Evolutionary conservation across 2,329 filamentous ascomycete genomes (phyloP).

Genomic region (Colletotrichum destructivum): DNA sequence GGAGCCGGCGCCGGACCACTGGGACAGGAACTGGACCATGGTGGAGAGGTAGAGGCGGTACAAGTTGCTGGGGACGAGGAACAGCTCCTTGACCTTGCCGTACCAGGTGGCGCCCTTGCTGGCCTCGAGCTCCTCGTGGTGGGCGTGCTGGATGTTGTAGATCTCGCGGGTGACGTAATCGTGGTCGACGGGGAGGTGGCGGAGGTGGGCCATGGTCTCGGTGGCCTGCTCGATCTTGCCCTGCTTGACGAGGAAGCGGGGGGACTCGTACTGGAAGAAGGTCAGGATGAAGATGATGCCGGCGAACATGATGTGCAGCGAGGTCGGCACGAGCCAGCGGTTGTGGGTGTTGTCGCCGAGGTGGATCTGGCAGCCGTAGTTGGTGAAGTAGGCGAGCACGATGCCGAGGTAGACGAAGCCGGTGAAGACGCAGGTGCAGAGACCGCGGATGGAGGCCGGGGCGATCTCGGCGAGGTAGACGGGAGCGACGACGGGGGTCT

Average conservation of each 20-base stretch:
- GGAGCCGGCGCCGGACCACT: constrained; percentile 81
- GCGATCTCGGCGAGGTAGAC: constrained; percentile 82
- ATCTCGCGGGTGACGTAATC: constrained; percentile 75
- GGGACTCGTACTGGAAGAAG: constrained; percentile 79
- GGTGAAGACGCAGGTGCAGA: constrained; percentile 75
- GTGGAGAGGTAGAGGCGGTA: constrained; percentile 80
- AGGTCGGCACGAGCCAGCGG: constrained; percentile 78
- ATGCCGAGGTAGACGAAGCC: constrained; percentile 80
- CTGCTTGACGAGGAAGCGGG: constrained; percentile 78
- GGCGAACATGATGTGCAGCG: constrained; percentile 84
- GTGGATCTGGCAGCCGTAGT: constrained; percentile 71
- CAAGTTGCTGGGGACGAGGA: constrained; percentile 77
- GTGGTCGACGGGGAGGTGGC: constrained; percentile 71
- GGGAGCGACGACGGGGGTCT: constrained; percentile 77
- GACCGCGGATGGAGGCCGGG: constrained; percentile 77
- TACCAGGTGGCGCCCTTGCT: constrained; percentile 75
- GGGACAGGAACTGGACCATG: constrained; percentile 79
- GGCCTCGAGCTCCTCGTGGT: constrained; percentile 81
- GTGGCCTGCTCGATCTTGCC: constrained; percentile 72
- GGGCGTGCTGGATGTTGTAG: constrained; percentile 73
- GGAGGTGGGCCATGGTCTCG: constrained; percentile 69
- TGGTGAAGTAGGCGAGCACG: constrained; percentile 84
- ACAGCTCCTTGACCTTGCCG: constrained; percentile 78
- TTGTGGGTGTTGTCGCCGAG: constrained; percentile 62
- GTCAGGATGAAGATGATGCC: constrained; percentile 79